Base-by-base conservation (phyloP, 1,139 yeast genomes). In the Tardiomyces depauwii region DNA sequence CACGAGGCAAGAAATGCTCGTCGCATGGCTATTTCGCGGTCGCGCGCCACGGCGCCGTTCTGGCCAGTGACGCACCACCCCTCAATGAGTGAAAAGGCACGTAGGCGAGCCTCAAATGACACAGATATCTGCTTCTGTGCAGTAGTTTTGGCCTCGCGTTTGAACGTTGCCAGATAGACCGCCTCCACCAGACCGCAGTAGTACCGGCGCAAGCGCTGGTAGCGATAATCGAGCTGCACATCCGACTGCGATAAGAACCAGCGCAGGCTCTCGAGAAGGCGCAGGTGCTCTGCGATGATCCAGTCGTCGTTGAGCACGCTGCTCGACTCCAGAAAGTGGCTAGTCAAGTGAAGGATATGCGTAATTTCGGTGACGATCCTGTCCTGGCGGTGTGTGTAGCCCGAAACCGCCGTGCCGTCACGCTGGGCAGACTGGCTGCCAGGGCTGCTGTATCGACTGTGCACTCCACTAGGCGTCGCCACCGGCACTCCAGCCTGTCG, bases 51-150 rank as follows among this genome's bases (percentile, higher is more conserved):
- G 1, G 71, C 66, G 19, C 76, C 71, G 33, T 78, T 71, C 45
- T 77, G 82, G 1, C 97, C 97, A 61, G 77, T 79, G 0, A 95
- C 95, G 63, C 96, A 87, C 99, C 99, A 93, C 59, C 86, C 95
- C 53, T 84, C 88, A 50, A 91, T 68, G 57, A 77, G 82, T 43
- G 80, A 78, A 64, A 87, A 88, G 54, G 93, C 83, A 0, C 88
- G 83, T 23, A 85, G 79, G 48, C 96, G 71, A 10, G 91, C 93
- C 55, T 82, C 89, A 60, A 88, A 88, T 3, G 36, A 30, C 5
- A 30, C n/a, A 3, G 11, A 30, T 10, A 10, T 13, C 16, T 4
- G 36, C 16, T 14, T 30, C 11, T 30, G 36, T 1, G 95, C 91
- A 21, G 89, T 68, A 77, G 91, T 78, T 42, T 70, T 69, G 19